A percentile compares a stretch with the other conserved stretches of the same genome.
These are phyloP conservation scores for Phytophthora citrophthora DNA, from an alignment of 352 stramenopile genomes.

Conservation along the genomic window DNA sequence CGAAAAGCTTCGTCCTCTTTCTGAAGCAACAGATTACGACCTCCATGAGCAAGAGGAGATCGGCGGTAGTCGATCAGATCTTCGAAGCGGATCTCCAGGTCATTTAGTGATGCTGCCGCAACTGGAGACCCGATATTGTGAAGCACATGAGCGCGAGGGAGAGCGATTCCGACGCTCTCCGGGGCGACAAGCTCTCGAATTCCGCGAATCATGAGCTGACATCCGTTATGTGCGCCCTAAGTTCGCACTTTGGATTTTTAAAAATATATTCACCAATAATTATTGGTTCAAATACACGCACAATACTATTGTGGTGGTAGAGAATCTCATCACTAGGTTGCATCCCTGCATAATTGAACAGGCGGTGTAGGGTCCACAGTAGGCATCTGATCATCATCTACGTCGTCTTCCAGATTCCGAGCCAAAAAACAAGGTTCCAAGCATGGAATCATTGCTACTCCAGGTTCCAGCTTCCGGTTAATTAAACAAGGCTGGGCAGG, in stretches of 20 bases:
- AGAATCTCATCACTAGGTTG: too few relatives aligned
- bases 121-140: slow-evolving; percentile 43
- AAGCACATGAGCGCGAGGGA: slow-evolving; percentile 72
- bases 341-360: too few relatives aligned
- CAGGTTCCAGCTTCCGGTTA: too few relatives aligned
- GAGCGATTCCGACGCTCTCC: slow-evolving; percentile 40
- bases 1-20: slow-evolving; percentile 82
- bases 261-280: too few relatives aligned
- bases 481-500: too few relatives aligned
- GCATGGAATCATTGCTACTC: too few relatives aligned
- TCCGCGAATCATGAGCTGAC: slow-evolving; percentile 51
- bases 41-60: slow-evolving; percentile 39
- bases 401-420: too few relatives aligned
- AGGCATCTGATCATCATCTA: too few relatives aligned
- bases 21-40: slow-evolving; percentile 61
- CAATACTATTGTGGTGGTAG: too few relatives aligned
- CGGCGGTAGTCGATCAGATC: slow-evolving; percentile 62
- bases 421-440: too few relatives aligned
- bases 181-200: slow-evolving; percentile 51
- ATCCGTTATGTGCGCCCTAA: slow-evolving; percentile 18
- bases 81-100: slow-evolving; percentile 48
- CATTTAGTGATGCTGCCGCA: not conserved
- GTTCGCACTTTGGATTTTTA: slow-evolving; percentile 9
- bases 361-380: too few relatives aligned
- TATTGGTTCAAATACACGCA: too few relatives aligned